phyloP scores from a whole-genome alignment of 176 grass and related monocot genomes.

The Metroxylon sagu region DNA sequence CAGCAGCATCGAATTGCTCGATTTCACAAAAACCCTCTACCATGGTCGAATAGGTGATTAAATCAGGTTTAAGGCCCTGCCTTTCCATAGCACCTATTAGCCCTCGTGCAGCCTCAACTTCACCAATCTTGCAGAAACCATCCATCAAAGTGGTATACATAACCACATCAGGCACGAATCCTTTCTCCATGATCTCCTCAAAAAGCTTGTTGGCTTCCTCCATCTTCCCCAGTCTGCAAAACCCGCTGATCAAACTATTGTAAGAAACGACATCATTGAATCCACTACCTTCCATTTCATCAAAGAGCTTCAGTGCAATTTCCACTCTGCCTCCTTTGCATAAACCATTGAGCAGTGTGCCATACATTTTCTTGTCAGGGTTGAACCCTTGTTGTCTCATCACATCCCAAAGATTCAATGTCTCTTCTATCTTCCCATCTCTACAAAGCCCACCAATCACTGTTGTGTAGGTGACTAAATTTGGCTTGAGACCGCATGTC shows the following conservation, averaged over 20 bases:
- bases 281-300: neutral
- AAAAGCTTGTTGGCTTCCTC: constrained; percentile 1
- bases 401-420: constrained; percentile 3
- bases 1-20: constrained; percentile 1
- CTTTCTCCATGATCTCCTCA: neutral
- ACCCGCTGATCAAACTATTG: constrained; percentile 9
- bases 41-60: neutral
- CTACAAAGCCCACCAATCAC: neutral
- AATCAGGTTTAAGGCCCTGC: neutral
- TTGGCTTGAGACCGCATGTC: neutral
- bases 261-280: constrained; percentile 5
- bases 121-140: constrained; percentile 4
- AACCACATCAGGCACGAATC: constrained; percentile 2
- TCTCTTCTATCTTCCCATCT: neutral
- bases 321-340: constrained; percentile 3
- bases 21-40: constrained; percentile 3
- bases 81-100: neutral
- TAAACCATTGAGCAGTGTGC: neutral
- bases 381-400: neutral
- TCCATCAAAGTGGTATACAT: constrained; percentile 12
- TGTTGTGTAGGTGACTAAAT: neutral
- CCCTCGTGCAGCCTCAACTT: constrained; percentile 2
- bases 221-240: constrained; percentile 10
- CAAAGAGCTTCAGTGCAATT: neutral
- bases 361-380: constrained; percentile 4